These are phyloP conservation scores for Musa schizocarpa DNA, from an alignment of 176 grass and related monocot species.

Conservation along the genomic window DNA sequence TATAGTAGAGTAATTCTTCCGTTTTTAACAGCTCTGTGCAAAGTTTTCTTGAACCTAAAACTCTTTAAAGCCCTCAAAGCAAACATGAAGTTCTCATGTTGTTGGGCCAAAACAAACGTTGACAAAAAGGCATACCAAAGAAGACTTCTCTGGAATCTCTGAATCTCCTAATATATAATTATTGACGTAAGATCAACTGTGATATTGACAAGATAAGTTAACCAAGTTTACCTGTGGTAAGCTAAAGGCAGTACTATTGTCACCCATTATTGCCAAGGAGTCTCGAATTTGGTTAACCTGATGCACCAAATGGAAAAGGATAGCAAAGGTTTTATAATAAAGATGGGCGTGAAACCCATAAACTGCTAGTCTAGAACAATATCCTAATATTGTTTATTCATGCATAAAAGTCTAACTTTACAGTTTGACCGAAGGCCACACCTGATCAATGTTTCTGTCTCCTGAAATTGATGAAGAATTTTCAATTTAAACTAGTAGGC, in stretches of 20 bases:
- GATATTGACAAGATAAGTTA: neutral
- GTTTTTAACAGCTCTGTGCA: too few species aligned
- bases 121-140: neutral
- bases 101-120: neutral
- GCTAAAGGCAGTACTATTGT: conserved; percentile 90
- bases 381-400: conserved; percentile 17
- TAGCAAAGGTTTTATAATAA: neutral
- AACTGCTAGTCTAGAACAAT: too few species aligned
- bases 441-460: conserved; percentile 74
- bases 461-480: conserved; percentile 42
- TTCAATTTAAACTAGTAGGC: conserved; percentile 15
- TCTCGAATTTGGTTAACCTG: conserved; percentile 97
- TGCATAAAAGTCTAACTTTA: conserved; percentile 7
- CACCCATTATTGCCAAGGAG: conserved; percentile 77
- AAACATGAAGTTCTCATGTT: neutral
- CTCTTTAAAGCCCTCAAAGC: neutral
- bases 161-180: neutral
- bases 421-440: conserved; percentile 20
- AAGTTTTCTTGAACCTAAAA: too few species aligned
- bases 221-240: conserved; percentile 64
- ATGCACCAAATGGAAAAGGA: conserved; percentile 19
- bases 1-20: too few species aligned
- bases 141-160: neutral
- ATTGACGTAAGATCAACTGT: neutral
- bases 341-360: neutral